These are phyloP conservation scores for Amauroascus niger DNA, from an alignment of 2,329 filamentous ascomycete genomes.

Conservation along the genomic window DNA sequence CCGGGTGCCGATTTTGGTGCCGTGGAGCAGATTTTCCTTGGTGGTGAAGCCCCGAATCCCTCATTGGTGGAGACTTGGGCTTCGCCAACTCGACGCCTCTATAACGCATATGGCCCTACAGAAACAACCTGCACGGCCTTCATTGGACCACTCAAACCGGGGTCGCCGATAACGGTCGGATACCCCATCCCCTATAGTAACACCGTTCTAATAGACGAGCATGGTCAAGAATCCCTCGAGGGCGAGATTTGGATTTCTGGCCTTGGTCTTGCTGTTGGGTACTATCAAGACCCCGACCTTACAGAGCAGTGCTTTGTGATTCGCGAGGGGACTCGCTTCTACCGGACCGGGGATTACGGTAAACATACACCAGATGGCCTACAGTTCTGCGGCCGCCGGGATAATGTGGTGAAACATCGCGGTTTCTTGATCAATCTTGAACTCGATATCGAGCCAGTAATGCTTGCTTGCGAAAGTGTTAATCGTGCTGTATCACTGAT, in stretches of 20 bases:
- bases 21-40: neutral
- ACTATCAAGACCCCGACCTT: slow-evolving; percentile 17
- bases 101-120: slow-evolving; percentile 10
- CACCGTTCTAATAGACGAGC: slow-evolving; percentile 16
- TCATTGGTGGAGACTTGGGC: neutral
- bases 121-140: slow-evolving; percentile 1
- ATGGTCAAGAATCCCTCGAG: slow-evolving; percentile 7
- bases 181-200: slow-evolving; percentile 15
- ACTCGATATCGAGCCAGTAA: slow-evolving; percentile 24
- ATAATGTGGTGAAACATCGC: slow-evolving; percentile 27
- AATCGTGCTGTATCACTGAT: slow-evolving; percentile 16
- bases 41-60: neutral
- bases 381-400: slow-evolving; percentile 23
- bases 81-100: neutral
- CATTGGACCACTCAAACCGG: slow-evolving; percentile 1
- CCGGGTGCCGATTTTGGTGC: neutral
- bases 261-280: slow-evolving; percentile 20
- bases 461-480: slow-evolving; percentile 18
- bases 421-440: slow-evolving; percentile 33
- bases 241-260: slow-evolving; percentile 23
- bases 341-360: slow-evolving; percentile 18
- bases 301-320: slow-evolving; percentile 18
- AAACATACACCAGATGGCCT: slow-evolving; percentile 17
- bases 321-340: slow-evolving; percentile 17
- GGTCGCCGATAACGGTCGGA: slow-evolving; percentile 16